Conservation (phyloP, 2,329 filamentous ascomycete genomes). For the Nemania sp. region DNA sequence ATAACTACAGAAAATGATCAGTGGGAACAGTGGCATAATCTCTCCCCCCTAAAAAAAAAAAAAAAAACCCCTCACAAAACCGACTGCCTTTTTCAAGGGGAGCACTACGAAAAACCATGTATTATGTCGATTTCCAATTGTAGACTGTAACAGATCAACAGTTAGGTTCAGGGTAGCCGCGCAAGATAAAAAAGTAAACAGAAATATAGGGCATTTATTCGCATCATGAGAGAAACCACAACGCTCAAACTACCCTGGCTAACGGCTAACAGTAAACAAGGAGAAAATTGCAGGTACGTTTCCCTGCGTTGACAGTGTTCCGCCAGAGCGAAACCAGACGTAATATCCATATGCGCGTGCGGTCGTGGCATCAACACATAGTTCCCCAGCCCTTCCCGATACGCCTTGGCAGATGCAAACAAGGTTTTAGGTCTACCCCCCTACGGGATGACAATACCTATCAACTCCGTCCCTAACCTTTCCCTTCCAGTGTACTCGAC, state of each 20-base stretch:
- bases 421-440: neutral
- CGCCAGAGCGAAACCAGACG: conserved; percentile 15
- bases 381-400: conserved; percentile 6
- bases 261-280: conserved; percentile 7
- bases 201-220: conserved; percentile 22
- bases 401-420: conserved; percentile 2
- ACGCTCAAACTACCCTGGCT: conserved; percentile 15
- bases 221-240: conserved; percentile 12
- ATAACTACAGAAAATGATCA: too few relatives aligned
- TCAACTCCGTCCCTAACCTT: conserved; percentile 21
- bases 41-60: too few relatives aligned
- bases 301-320: conserved; percentile 19
- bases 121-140: neutral
- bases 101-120: neutral
- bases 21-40: too few relatives aligned
- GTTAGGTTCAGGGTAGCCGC: neutral
- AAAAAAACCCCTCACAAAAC: too few relatives aligned
- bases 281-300: conserved; percentile 17
- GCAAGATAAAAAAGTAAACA: conserved; percentile 10
- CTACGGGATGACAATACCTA: conserved; percentile 1
- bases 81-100: neutral
- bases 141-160: too few relatives aligned
- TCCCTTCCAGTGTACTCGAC: conserved; percentile 16
- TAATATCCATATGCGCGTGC: conserved; percentile 28
- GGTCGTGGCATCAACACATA: conserved; percentile 22